phyloP scores from a whole-genome alignment of 768 basidiomycete species.

The Termitomyces sp. region DNA sequence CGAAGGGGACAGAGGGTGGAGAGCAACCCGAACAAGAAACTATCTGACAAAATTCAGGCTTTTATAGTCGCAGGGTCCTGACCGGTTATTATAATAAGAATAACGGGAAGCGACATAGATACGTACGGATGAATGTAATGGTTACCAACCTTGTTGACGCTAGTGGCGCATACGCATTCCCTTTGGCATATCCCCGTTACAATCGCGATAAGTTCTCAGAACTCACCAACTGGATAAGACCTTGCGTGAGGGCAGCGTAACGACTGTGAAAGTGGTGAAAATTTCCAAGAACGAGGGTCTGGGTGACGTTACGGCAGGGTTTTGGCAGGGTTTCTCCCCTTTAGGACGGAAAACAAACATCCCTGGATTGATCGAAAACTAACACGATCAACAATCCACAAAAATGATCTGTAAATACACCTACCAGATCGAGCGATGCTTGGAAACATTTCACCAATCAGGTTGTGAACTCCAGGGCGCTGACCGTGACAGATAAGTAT shows the following conservation, averaged over 20 bases:
- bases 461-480: not conserved
- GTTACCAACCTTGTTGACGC: not conserved
- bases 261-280: not conserved
- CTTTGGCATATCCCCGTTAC: not conserved
- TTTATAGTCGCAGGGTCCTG: constrained; percentile 12
- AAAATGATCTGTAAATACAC: too few species aligned
- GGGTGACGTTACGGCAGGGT: not conserved
- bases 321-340: not conserved
- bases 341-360: not conserved
- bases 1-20: constrained; percentile 6
- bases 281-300: not conserved
- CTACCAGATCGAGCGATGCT: not conserved
- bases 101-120: constrained; percentile 15
- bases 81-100: not conserved
- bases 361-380: constrained; percentile 1
- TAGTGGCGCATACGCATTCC: constrained; percentile 9
- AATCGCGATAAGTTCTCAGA: not conserved
- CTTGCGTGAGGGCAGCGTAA: not conserved
- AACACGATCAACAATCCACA: not conserved
- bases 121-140: constrained; percentile 7
- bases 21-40: constrained; percentile 6
- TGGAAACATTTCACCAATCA: not conserved
- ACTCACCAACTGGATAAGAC: too few species aligned
- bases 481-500: not conserved
- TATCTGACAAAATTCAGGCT: not conserved